Conservation (phyloP, 1,284 basidiomycete genomes). For the Apiotrichum veenhuisii region DNA sequence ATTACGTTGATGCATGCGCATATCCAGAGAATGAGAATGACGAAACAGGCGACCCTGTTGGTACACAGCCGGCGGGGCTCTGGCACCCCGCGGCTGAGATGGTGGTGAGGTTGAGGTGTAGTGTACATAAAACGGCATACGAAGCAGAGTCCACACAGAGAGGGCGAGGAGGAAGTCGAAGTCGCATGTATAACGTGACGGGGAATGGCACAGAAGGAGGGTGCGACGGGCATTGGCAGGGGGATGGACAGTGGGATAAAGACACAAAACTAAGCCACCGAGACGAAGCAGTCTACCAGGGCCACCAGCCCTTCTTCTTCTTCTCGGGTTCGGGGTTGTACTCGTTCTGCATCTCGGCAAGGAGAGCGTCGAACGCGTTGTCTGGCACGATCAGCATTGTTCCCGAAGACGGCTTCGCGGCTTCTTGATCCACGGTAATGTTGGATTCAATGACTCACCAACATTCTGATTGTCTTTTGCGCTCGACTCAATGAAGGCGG, state of each 20-base stretch:
- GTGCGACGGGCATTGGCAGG: background rate
- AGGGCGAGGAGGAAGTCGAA: background rate
- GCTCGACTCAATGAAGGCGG: slow-evolving; percentile 82
- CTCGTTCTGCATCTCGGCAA: slow-evolving; percentile 65
- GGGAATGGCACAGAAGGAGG: background rate
- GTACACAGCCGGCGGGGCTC: slow-evolving; percentile 7
- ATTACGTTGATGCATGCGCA: slow-evolving; percentile 3
- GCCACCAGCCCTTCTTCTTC: slow-evolving; percentile 46
- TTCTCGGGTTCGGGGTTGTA: slow-evolving; percentile 48
- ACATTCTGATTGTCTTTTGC: slow-evolving; percentile 87
- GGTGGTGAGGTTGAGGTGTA: background rate
- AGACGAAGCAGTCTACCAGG: slow-evolving; percentile 3
- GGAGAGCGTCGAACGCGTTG: slow-evolving; percentile 82
- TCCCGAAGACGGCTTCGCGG: background rate
- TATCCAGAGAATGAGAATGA: background rate
- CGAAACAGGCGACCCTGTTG: background rate
- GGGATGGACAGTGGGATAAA: too few species aligned
- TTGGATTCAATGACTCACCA: slow-evolving; percentile 63
- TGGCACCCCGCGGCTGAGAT: background rate
- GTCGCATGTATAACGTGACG: background rate
- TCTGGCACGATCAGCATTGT: slow-evolving; percentile 51
- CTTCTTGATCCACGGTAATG: background rate
- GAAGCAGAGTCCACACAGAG: background rate
- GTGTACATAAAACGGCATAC: slow-evolving; percentile 3
- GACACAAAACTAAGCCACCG: too few species aligned